These are phyloP conservation scores for Hymenochaete sp. DNA, from an alignment of 1,284 basidiomycete species.

Conservation along the genomic window DNA sequence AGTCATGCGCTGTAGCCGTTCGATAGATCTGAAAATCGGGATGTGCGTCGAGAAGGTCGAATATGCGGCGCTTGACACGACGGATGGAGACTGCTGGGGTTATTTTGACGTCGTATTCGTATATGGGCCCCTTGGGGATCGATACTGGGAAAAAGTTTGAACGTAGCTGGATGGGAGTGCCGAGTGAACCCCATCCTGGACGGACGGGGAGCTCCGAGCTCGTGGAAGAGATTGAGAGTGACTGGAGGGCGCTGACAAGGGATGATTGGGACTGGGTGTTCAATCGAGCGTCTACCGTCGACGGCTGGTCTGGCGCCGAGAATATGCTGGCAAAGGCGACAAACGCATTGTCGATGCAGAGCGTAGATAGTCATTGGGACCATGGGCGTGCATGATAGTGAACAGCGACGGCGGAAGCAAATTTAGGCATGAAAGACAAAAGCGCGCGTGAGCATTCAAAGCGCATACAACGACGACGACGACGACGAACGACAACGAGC, in stretches of 20 bases:
- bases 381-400: too few species aligned
- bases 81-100: slow-evolving; percentile 44
- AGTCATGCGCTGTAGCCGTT: slow-evolving; percentile 60
- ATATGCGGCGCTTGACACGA: slow-evolving; percentile 59
- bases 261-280: slow-evolving; percentile 46
- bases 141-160: slow-evolving; percentile 69
- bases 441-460: too few species aligned
- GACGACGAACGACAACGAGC: not conserved
- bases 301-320: slow-evolving; percentile 34
- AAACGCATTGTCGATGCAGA: too few species aligned
- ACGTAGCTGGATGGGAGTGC: slow-evolving; percentile 52
- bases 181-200: slow-evolving; percentile 56
- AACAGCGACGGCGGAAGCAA: too few species aligned
- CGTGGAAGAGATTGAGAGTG: slow-evolving; percentile 30
- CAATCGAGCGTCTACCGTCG: slow-evolving; percentile 52
- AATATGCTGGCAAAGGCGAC: slow-evolving; percentile 46
- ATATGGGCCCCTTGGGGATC: slow-evolving; percentile 44
- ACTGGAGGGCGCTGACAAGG: slow-evolving; percentile 42
- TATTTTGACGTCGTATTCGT: slow-evolving; percentile 63
- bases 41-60: slow-evolving; percentile 58
- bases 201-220: slow-evolving; percentile 46
- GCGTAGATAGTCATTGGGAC: too few species aligned
- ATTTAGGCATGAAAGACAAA: not conserved
- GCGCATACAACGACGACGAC: too few species aligned
- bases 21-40: slow-evolving; percentile 42